These are phyloP conservation scores for Candida glaebosa DNA, from an alignment of 805 yeast species.

Conservation along the genomic window DNA sequence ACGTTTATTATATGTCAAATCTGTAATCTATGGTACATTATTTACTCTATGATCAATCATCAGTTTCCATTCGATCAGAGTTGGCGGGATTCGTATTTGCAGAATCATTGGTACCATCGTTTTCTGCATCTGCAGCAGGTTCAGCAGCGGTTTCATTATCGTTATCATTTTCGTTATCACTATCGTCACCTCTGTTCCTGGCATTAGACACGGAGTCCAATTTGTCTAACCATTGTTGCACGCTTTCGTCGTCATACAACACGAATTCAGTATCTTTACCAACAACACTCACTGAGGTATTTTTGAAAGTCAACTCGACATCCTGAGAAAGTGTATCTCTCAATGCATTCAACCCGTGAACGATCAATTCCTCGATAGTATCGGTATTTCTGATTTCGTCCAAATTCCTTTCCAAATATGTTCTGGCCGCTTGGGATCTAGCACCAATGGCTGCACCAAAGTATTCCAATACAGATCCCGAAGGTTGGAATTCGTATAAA, in stretches of 20 bases:
- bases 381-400: slow-evolving; percentile 60
- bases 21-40: slow-evolving; percentile 3
- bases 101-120: slow-evolving; percentile 7
- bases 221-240: slow-evolving; percentile 75
- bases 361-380: slow-evolving; percentile 68
- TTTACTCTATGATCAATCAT: slow-evolving; percentile 17
- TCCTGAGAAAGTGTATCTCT: slow-evolving; percentile 95
- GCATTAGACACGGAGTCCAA: slow-evolving; percentile 64
- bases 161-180: slow-evolving; percentile 23
- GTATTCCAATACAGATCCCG: slow-evolving; percentile 89
- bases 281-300: slow-evolving; percentile 91
- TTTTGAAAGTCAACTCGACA: slow-evolving; percentile 77
- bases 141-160: slow-evolving; percentile 15
- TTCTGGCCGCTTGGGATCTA: slow-evolving; percentile 96
- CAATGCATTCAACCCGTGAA: slow-evolving; percentile 83
- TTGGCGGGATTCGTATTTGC: slow-evolving; percentile 9
- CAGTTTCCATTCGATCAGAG: slow-evolving; percentile 40
- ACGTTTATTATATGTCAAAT: slow-evolving; percentile 1
- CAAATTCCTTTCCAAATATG: slow-evolving; percentile 85
- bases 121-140: slow-evolving; percentile 12
- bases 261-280: slow-evolving; percentile 75
- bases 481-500: slow-evolving; percentile 90
- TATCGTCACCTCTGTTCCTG: slow-evolving; percentile 45
- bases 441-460: slow-evolving; percentile 97
- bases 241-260: slow-evolving; percentile 82